A percentile compares a stretch with the other conserved stretches of the same genome.
phyloP scores from a whole-genome alignment of 2,329 filamentous ascomycete genomes.

The Fusarium subtropicale region DNA sequence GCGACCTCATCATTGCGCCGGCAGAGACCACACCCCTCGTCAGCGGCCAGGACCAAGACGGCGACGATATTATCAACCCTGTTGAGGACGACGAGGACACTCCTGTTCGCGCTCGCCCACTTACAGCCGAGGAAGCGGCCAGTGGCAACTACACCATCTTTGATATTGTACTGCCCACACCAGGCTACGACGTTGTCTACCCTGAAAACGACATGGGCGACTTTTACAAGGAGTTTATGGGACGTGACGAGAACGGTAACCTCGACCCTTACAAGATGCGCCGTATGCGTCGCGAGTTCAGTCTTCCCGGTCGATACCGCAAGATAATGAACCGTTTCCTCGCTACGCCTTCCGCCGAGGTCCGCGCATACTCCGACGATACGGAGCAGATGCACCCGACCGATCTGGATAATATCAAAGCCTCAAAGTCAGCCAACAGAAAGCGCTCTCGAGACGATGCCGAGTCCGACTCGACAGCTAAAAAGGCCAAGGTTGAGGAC shows the following conservation, averaged over 20 bases:
- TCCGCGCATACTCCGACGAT: slow-evolving; percentile 75
- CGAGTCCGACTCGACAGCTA: slow-evolving; percentile 34
- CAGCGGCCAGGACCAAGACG: slow-evolving; percentile 73
- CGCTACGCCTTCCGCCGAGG: slow-evolving; percentile 72
- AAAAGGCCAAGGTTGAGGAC: slow-evolving; percentile 46
- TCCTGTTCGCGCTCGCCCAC: slow-evolving; percentile 71
- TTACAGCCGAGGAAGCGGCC: slow-evolving; percentile 81
- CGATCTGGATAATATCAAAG: slow-evolving; percentile 77
- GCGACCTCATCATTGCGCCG: slow-evolving; percentile 80
- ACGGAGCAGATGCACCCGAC: slow-evolving; percentile 90
- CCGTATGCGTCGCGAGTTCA: slow-evolving; percentile 85
- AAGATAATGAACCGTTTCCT: slow-evolving; percentile 82
- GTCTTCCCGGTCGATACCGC: slow-evolving; percentile 87
- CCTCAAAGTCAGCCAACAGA: slow-evolving; percentile 44
- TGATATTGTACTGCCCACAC: slow-evolving; percentile 91
- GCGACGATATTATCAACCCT: slow-evolving; percentile 58
- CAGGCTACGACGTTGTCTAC: slow-evolving; percentile 90
- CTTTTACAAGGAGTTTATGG: slow-evolving; percentile 91
- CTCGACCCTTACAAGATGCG: slow-evolving; percentile 90
- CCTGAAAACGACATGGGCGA: slow-evolving; percentile 84
- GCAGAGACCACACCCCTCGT: slow-evolving; percentile 49
- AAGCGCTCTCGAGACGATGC: slow-evolving; percentile 41
- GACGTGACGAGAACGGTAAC: slow-evolving; percentile 76
- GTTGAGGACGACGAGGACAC: slow-evolving; percentile 57
- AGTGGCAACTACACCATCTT: slow-evolving; percentile 83